Evolutionary conservation across 2,329 filamentous ascomycete genomes (phyloP).

Genomic region (Neonectria faginata): DNA sequence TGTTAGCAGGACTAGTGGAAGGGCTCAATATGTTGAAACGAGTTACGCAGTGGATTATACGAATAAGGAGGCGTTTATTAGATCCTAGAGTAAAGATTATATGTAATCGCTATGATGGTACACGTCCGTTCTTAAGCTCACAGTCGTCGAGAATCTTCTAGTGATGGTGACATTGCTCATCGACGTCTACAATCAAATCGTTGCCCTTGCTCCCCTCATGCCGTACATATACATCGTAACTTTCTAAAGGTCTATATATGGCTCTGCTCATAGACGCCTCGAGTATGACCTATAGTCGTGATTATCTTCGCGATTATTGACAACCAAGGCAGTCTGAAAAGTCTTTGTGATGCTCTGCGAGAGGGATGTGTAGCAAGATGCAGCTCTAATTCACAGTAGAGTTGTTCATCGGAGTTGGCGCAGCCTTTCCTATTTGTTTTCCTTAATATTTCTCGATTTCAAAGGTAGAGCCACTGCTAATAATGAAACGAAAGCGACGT

Average conservation of each 20-base stretch:
- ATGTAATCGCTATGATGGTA: not conserved
- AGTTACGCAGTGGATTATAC: not conserved
- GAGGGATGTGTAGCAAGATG: conserved; percentile 15
- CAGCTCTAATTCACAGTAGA: conserved; percentile 24
- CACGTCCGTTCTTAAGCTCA: not conserved
- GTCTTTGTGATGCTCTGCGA: not conserved
- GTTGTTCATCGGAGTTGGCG: not conserved
- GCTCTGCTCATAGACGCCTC: not conserved
- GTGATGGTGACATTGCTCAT: not conserved
- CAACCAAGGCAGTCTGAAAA: not conserved
- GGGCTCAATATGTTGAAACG: not conserved
- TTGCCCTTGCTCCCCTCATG: not conserved
- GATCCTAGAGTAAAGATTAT: not conserved
- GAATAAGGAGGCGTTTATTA: not conserved
- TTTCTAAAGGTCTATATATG: too few species aligned
- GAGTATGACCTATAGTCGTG: not conserved
- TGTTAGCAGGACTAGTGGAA: not conserved
- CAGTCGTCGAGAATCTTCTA: not conserved
- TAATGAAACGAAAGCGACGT: conserved; percentile 27
- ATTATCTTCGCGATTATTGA: not conserved
- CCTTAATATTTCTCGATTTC: conserved; percentile 5
- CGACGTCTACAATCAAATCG: not conserved
- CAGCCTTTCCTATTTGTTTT: conserved; percentile 22
- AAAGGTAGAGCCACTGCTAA: conserved; percentile 14
- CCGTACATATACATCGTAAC: too few species aligned